A percentile compares a stretch with the other conserved stretches of the same genome.
Evolutionary conservation across 495 filamentous ascomycete genomes (phyloP).

Genomic region (Annulohypoxylon maeteangense): DNA sequence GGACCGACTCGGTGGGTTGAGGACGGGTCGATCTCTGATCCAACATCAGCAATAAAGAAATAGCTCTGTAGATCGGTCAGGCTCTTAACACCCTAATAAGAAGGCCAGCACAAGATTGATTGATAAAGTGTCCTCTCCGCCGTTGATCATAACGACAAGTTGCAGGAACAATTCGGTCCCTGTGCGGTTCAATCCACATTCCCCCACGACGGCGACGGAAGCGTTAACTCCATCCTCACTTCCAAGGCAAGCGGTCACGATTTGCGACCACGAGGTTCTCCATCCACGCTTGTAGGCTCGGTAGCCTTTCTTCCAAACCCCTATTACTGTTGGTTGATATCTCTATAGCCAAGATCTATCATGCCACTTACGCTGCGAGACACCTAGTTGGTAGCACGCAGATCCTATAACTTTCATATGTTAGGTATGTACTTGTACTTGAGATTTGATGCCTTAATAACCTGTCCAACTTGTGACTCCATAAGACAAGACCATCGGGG

Average conservation of each 20-base stretch:
- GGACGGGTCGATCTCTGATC: conserved; percentile 29
- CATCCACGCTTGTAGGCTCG: conserved; percentile 8
- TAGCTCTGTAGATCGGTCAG: conserved; percentile 14
- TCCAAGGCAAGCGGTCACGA: not conserved
- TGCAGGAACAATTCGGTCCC: conserved; percentile 8
- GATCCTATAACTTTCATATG: conserved; percentile 16
- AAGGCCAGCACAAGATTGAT: conserved; percentile 23
- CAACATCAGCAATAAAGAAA: conserved; percentile 23
- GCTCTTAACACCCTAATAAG: conserved; percentile 17
- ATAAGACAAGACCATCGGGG: conserved; percentile 6
- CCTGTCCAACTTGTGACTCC: conserved; percentile 5
- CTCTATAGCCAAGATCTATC: conserved; percentile 22
- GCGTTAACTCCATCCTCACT: conserved; percentile 25
- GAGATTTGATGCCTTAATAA: conserved; percentile 6
- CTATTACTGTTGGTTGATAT: conserved; percentile 4
- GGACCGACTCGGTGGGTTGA: conserved; percentile 30
- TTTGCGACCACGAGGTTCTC: conserved; percentile 13
- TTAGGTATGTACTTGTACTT: conserved; percentile 31
- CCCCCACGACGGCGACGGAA: conserved; percentile 10
- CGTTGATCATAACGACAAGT: conserved; percentile 27
- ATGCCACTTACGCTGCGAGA: conserved; percentile 14
- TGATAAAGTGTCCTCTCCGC: conserved; percentile 21
- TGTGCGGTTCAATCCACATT: conserved; percentile 9
- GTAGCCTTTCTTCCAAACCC: conserved; percentile 16
- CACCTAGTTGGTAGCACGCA: conserved; percentile 20